A percentile compares a stretch with the other conserved stretches of the same genome.
Conservation (phyloP, 139 green algal genomes). For the Auxenochlorella pyrenoidosa region DNA sequence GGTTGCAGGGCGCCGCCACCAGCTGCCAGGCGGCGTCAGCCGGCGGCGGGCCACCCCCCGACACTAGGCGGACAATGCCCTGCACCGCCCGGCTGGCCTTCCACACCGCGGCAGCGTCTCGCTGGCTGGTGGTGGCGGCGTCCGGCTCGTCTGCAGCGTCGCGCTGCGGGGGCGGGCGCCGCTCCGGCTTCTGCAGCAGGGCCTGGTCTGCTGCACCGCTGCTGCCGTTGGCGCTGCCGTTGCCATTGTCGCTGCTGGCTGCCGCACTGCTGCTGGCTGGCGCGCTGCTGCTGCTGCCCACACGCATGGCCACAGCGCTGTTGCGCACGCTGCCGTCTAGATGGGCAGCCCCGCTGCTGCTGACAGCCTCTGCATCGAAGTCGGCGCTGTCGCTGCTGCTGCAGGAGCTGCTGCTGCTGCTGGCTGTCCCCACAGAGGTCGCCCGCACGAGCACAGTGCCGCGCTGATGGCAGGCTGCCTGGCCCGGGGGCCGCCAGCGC, state of each 20-base stretch:
- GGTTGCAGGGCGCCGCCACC: constrained; percentile 27
- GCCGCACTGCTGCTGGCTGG: neutral
- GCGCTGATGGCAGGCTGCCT: neutral
- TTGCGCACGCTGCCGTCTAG: neutral
- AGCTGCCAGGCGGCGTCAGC: constrained; percentile 30
- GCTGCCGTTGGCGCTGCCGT: neutral
- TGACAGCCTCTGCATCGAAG: neutral
- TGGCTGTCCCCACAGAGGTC: neutral
- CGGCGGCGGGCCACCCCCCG: neutral
- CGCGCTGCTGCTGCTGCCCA: neutral
- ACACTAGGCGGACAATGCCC: constrained; percentile 1
- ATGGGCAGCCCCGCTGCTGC: neutral
- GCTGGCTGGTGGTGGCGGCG: neutral
- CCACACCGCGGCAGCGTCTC: neutral
- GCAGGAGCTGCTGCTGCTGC: constrained; percentile 5
- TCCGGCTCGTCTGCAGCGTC: neutral
- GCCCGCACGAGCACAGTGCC: neutral
- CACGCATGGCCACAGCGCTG: neutral
- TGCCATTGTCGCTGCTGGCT: neutral
- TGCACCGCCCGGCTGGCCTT: neutral
- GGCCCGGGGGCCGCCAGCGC: neutral
- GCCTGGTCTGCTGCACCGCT: neutral
- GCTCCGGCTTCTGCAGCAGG: constrained; percentile 14
- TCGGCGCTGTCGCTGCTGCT: neutral
- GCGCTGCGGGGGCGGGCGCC: neutral